These are phyloP conservation scores for Sideroxylon spinosum DNA, from an alignment of 179 eudicot genomes.

Conservation along the genomic window DNA sequence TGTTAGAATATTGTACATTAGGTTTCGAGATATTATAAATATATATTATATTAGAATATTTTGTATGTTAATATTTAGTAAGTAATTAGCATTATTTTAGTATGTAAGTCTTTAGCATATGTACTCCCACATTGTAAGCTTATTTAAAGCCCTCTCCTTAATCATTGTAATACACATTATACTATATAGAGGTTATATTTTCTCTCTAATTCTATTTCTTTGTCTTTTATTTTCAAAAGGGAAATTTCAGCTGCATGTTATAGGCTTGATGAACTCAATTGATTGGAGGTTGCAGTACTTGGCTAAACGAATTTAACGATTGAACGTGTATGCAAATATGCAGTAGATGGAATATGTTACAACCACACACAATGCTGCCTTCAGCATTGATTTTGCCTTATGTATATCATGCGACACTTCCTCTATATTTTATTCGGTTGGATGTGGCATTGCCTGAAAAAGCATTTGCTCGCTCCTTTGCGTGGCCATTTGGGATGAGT, in stretches of 20 bases:
- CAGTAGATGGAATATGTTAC: slow-evolving; percentile 75
- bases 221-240: slow-evolving; percentile 26
- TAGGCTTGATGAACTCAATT: slow-evolving; percentile 67
- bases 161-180: no score
- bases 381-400: slow-evolving; percentile 79
- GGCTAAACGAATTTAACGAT: slow-evolving; percentile 47
- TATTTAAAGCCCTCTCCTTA: no score
- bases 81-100: no score
- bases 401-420: slow-evolving; percentile 54
- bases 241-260: slow-evolving; percentile 75
- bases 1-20: no score
- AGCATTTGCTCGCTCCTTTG: slow-evolving; percentile 99
- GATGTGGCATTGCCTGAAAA: slow-evolving; percentile 88
- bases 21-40: no score
- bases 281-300: slow-evolving; percentile 46
- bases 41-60: no score
- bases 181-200: no score
- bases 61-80: no score
- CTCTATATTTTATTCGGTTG: slow-evolving; percentile 62
- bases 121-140: no score
- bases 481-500: slow-evolving; percentile 86
- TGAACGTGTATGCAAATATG: slow-evolving; percentile 49
- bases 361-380: slow-evolving; percentile 65
- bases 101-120: no score
- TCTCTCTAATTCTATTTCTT: no score